Conservation (phyloP, 805 yeast species). For the Metschnikowia gelsemii region DNA sequence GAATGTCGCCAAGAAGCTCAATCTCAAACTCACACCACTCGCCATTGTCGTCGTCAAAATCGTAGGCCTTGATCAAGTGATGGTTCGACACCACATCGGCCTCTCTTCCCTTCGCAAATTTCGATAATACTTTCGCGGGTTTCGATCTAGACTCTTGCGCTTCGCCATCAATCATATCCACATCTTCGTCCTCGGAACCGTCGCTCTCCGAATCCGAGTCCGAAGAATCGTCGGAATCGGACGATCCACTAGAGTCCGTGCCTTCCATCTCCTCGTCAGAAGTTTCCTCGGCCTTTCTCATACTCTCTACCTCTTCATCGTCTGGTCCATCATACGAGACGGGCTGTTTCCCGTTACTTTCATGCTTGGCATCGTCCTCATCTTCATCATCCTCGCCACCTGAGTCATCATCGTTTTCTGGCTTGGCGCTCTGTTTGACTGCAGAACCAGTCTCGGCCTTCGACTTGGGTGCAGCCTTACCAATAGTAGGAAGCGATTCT, state of each 20-base stretch:
- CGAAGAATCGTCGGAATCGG: constrained; percentile 19
- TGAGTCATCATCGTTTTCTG: constrained; percentile 38
- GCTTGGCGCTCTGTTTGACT: constrained; percentile 21
- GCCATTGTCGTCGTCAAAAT: constrained; percentile 86
- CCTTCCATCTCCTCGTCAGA: constrained; percentile 60
- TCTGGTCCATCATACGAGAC: constrained; percentile 94
- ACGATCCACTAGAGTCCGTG: constrained; percentile 34
- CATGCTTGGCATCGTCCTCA: constrained; percentile 58
- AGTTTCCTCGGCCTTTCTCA: constrained; percentile 79
- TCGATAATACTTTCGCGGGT: constrained; percentile 37
- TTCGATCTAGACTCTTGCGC: constrained; percentile 23
- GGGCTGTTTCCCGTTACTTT: constrained; percentile 72
- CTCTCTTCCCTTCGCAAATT: constrained; percentile 80
- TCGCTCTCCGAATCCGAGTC: neutral
- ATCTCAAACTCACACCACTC: constrained; percentile 91
- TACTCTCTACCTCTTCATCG: constrained; percentile 89
- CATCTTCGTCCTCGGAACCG: constrained; percentile 32
- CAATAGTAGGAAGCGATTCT: constrained; percentile 60
- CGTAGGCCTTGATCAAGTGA: constrained; percentile 71
- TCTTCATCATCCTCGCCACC: constrained; percentile 54
- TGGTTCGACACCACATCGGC: constrained; percentile 73
- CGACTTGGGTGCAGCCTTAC: constrained; percentile 60
- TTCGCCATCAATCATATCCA: constrained; percentile 13
- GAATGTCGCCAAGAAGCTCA: constrained; percentile 79
- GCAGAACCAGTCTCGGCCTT: constrained; percentile 36